These are phyloP conservation scores for Fusarium albidum DNA, from an alignment of 2,329 filamentous ascomycete species.

Conservation along the genomic window DNA sequence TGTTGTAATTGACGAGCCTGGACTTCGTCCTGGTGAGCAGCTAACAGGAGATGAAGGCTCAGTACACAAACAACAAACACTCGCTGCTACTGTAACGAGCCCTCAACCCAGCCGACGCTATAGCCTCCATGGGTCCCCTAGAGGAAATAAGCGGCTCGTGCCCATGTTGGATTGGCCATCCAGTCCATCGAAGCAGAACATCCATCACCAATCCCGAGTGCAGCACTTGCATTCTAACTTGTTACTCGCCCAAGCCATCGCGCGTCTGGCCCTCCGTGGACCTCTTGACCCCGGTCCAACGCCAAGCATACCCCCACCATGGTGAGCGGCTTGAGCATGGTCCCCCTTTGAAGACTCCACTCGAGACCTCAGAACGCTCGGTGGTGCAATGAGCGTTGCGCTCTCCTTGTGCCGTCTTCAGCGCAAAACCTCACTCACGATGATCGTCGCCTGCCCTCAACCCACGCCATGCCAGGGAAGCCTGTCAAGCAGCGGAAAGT, in stretches of 20 bases:
- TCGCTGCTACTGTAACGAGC: conserved; percentile 22
- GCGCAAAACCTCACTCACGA: conserved; percentile 12
- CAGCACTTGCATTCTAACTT: conserved; percentile 37
- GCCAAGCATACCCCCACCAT: conserved; percentile 39
- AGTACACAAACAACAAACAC: conserved; percentile 28
- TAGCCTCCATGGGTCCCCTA: conserved; percentile 14
- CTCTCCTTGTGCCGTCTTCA: conserved; percentile 5
- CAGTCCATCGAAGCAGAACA: conserved; percentile 28
- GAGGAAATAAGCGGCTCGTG: conserved; percentile 35
- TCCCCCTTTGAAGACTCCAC: conserved; percentile 32
- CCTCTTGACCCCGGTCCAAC: conserved; percentile 29
- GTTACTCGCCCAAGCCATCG: conserved; percentile 34
- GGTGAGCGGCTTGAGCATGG: conserved; percentile 26
- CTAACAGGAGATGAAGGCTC: conserved; percentile 36
- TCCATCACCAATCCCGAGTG: conserved; percentile 41
- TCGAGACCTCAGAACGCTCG: conserved; percentile 35
- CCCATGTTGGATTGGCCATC: conserved; percentile 28
- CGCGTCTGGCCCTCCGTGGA: conserved; percentile 23
- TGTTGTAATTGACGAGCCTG: conserved; percentile 28
- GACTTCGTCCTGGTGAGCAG: conserved; percentile 25
- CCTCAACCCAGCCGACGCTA: conserved; percentile 24
- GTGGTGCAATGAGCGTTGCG: conserved; percentile 31
- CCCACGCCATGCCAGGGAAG: conserved; percentile 9
- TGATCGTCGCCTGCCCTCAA: conserved; percentile 8
- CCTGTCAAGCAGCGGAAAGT: neutral